Base-by-base conservation (phyloP, 768 basidiomycete species). In the Macrolepiota fuliginosa region DNA sequence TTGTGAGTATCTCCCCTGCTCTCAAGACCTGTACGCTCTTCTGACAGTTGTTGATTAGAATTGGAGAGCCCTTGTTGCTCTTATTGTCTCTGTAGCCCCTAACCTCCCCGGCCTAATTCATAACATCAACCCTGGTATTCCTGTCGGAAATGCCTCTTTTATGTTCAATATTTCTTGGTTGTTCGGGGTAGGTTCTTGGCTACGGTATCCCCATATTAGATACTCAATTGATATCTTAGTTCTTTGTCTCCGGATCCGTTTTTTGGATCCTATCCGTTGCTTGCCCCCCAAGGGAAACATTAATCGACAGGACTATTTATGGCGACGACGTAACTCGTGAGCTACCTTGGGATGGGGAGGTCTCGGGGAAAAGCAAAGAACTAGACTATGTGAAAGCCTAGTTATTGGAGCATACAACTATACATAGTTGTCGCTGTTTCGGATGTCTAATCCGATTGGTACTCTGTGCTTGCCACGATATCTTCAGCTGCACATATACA, bases 141-240 rank as follows among this genome's bases (percentile, higher is more conserved):
- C 78, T 0, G 86, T 92, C 27, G 90, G 90, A 17, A 76, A 83
- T 35, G 81, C 79, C 1, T 68, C 68, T 1, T 80, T 77, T 63
- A 70, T 91, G 9, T 92, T 88, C 68, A 84, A 89, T 68, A 80
- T 93, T 62, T 83, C 88, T 2, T 94, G 88, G 86, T 69, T 94
- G 17, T 91, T 87, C 67, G 89, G 89, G 58, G 89, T 91, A 72
- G 57, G 86, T 74, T 24, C 17, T 37, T 46, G 56, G 6, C n/a
- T 45, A 13, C 52, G 37, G 27, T 13, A 22, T 17, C 4, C 9
- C 12, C 36, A 10, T 52, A 25, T 0, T 32, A 27, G 11, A 19
- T 35, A 36, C 54, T 58, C 10, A 55, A 42, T 35, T 36, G 24
- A 55, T n/a, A 13, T 25, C 9, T 13, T 25, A 81, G 80, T 81